A percentile compares a stretch with the other conserved stretches of the same genome.
These are phyloP conservation scores for Xerocomellus chrysenteron DNA, from an alignment of 768 basidiomycete genomes.

Conservation along the genomic window DNA sequence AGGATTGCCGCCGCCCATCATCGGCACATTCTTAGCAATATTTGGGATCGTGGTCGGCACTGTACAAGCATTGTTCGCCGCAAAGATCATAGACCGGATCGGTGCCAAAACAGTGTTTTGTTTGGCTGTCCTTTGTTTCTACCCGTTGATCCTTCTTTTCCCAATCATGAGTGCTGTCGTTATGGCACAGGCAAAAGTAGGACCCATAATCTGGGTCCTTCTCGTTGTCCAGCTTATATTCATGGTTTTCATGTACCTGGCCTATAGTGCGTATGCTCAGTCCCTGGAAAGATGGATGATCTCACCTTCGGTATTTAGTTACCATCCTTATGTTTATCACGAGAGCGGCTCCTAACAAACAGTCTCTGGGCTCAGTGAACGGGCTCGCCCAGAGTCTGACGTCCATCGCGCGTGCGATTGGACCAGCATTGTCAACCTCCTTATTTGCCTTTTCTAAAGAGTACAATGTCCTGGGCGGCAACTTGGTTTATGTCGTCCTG, in stretches of 20 bases:
- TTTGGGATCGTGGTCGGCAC: slow-evolving; percentile 38
- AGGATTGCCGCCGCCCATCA: slow-evolving; percentile 38
- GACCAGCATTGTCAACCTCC: slow-evolving; percentile 48
- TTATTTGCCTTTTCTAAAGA: slow-evolving; percentile 52
- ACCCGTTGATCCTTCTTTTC: slow-evolving; percentile 41
- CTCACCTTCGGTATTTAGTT: slow-evolving; percentile 25
- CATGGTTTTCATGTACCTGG: slow-evolving; percentile 39
- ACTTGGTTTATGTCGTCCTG: slow-evolving; percentile 48
- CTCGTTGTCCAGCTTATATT: slow-evolving; percentile 31
- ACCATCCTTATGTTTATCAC: slow-evolving; percentile 55
- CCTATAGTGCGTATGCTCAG: slow-evolving; percentile 36
- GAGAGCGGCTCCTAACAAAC: slow-evolving; percentile 49
- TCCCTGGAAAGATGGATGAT: not conserved
- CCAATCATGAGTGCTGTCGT: slow-evolving; percentile 45
- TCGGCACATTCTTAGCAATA: slow-evolving; percentile 39
- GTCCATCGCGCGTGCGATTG: slow-evolving; percentile 47
- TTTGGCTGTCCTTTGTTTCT: slow-evolving; percentile 36
- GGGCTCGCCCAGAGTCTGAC: slow-evolving; percentile 52
- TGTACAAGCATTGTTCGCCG: slow-evolving; percentile 41
- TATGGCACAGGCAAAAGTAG: slow-evolving; percentile 29
- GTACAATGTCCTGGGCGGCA: slow-evolving; percentile 47
- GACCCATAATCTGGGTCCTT: slow-evolving; percentile 38
- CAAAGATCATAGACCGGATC: slow-evolving; percentile 37
- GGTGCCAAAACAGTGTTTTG: slow-evolving; percentile 45
- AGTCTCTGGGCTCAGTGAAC: slow-evolving; percentile 54